phyloP scores from a whole-genome alignment of 106 monocot species.

The Vanilla planifolia region DNA sequence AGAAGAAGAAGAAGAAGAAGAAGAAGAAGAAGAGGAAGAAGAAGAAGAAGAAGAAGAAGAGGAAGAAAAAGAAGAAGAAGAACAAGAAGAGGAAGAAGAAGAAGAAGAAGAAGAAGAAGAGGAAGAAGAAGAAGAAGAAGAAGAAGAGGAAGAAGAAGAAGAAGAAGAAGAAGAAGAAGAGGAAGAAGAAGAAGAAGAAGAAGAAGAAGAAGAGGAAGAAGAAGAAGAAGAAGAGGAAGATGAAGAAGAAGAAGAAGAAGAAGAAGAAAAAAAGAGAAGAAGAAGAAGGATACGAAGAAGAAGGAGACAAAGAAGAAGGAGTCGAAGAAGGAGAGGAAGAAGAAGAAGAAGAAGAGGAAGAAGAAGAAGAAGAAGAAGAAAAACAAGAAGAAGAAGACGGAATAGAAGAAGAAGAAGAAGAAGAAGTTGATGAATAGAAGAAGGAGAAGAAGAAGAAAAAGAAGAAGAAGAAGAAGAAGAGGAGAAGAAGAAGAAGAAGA shows the following conservation, averaged over 20 bases:
- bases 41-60: background rate
- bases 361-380: too few relatives aligned
- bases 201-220: background rate
- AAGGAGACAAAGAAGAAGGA: too few relatives aligned
- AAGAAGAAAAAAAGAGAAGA: background rate
- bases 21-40: background rate
- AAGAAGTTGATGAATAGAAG: too few relatives aligned
- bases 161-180: background rate
- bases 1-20: background rate
- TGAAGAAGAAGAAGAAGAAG: background rate
- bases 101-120: background rate
- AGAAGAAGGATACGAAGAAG: too few relatives aligned
- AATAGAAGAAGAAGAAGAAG: background rate
- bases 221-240: background rate
- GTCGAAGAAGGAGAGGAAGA: too few relatives aligned
- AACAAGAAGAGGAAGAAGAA: too few relatives aligned
- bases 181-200: background rate
- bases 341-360: background rate
- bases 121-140: background rate
- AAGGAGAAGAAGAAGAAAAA: too few relatives aligned
- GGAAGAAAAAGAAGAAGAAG: background rate
- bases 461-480: too few relatives aligned
- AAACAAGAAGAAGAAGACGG: too few relatives aligned
- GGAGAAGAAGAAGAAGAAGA: too few relatives aligned
- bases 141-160: background rate